Evolutionary conservation across 2,329 filamentous ascomycete genomes (phyloP), one percentile per base, ranked within the genome.

Genomic region (Neofusicoccum laricinum): DNA sequence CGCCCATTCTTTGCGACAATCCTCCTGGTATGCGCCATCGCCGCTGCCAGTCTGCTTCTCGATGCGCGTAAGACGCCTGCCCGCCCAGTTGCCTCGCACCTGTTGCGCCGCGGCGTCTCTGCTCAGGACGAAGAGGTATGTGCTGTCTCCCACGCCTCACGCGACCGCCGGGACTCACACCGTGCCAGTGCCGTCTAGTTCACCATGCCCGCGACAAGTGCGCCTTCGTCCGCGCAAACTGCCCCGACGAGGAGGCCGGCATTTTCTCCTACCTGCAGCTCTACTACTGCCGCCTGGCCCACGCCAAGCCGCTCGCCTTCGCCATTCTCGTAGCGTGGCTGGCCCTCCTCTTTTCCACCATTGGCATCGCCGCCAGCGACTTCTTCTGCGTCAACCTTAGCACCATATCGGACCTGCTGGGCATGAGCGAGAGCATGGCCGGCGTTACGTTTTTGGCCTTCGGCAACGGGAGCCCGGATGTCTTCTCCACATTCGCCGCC

Each of bases 361-460:
- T 99, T 68, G 95, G 95, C 66, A 97, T 99, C 68, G 95, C 95
- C 14, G 95, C 95, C 21, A 97, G 93, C 78, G 95, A 99, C 79
- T 99, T 99, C 81, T 95, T 99, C 79, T 98, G 93, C 78, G 88
- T 98, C 79, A 97, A 99, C 73, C 84, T 99, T 38, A 95, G 91
- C 77, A 98, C 95, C 12, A 95, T 99, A 70, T 89, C 95, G 21
- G 89, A 85, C 64, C 87, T 97, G 61, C 83, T 98, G 32, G 93
- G 94, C 19, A 89, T 99, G 81, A 97, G 93, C 76, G 93, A 99
- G 80, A 98, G 92, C 76, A 85, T 99, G 78, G 93, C 95, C 0
- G 95, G 95, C 40, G 96, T 99, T 32, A 99, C 95, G 0, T 96
- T 99, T 72, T 81, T 99, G 61, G 95, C 95, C 8, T 96, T 99